A percentile compares a stretch with the other conserved stretches of the same genome.
These are phyloP conservation scores for Polytolypa hystricis DNA, from an alignment of 2,329 filamentous ascomycete species.

Conservation along the genomic window DNA sequence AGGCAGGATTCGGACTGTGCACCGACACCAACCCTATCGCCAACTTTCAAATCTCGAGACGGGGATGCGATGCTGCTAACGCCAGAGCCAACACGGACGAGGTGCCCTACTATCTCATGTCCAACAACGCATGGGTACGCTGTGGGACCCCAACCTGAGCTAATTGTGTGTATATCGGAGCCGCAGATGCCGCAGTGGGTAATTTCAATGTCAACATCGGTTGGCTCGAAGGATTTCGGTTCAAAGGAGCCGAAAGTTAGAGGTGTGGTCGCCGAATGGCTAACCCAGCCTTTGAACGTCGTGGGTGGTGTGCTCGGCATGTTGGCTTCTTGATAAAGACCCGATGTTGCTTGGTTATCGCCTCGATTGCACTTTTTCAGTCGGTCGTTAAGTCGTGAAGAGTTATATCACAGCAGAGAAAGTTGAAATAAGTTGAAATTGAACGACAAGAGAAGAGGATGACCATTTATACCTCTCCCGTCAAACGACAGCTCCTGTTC, in stretches of 20 bases:
- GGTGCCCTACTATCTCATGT: slow-evolving; percentile 57
- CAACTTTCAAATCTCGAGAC: slow-evolving; percentile 43
- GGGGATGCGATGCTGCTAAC: slow-evolving; percentile 39
- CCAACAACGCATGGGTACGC: slow-evolving; percentile 43
- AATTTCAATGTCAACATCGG: slow-evolving; percentile 56
- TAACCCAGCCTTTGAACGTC: slow-evolving; percentile 30
- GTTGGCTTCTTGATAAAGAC: no score
- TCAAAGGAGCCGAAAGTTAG: slow-evolving; percentile 26
- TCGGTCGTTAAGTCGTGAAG: no score
- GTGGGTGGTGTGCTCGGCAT: not conserved
- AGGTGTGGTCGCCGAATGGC: slow-evolving; percentile 22
- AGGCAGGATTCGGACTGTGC: slow-evolving; percentile 50
- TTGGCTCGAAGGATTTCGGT: slow-evolving; percentile 41
- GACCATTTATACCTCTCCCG: no score
- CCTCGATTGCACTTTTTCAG: no score
- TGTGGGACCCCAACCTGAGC: slow-evolving; percentile 40
- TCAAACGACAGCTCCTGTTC: no score
- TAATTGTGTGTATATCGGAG: slow-evolving; percentile 49
- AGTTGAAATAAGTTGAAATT: no score
- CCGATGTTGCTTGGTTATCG: no score
- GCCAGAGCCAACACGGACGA: slow-evolving; percentile 55
- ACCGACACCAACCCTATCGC: slow-evolving; percentile 57
- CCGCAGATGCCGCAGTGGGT: slow-evolving; percentile 58
- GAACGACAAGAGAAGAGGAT: no score
- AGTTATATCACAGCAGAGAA: no score